Percentiles rank a stretch among this genome's conserved stretches.
phyloP scores from a whole-genome alignment of 768 basidiomycete species.

The Coprinellus aureogranulatus region DNA sequence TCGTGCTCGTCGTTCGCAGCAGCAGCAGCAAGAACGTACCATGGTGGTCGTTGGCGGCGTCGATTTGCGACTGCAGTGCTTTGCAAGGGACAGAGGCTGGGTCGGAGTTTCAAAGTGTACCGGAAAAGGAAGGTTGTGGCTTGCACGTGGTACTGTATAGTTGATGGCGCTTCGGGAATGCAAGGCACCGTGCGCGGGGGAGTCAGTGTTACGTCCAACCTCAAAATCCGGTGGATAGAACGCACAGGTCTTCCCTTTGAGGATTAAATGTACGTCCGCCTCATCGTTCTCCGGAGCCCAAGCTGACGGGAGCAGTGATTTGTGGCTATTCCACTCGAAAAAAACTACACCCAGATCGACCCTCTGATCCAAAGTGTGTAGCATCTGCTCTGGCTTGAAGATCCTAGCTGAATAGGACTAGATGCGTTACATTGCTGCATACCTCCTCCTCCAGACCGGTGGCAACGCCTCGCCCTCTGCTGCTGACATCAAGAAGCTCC shows the following conservation, averaged over 20 bases:
- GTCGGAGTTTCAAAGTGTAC: conserved; percentile 29
- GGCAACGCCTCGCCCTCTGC: conserved; percentile 88
- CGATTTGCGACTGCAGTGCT: conserved; percentile 20
- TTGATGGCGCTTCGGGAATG: too few relatives aligned
- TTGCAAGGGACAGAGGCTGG: conserved; percentile 11
- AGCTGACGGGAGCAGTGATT: conserved; percentile 58
- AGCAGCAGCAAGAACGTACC: conserved; percentile 31
- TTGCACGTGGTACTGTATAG: conserved; percentile 67
- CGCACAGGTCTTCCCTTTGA: conserved; percentile 89
- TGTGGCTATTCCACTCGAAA: conserved; percentile 75
- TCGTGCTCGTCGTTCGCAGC: neutral
- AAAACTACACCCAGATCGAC: conserved; percentile 24
- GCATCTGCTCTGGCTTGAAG: neutral
- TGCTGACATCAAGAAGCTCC: conserved; percentile 83
- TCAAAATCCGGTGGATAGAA: conserved; percentile 56
- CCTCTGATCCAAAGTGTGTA: conserved; percentile 43
- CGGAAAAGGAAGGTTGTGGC: conserved; percentile 37
- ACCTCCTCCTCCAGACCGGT: conserved; percentile 93
- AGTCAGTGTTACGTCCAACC: conserved; percentile 18
- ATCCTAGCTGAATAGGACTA: conserved; percentile 20
- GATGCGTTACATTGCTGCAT: conserved; percentile 95
- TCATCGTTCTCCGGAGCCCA: neutral
- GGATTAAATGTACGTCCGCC: conserved; percentile 71
- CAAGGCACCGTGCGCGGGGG: too few relatives aligned
- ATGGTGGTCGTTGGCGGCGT: conserved; percentile 45